Evolutionary conservation across 2,329 filamentous ascomycete species (phyloP), one percentile per base, ranked within the genome.

Genomic region (Cytospora schulzeri): DNA sequence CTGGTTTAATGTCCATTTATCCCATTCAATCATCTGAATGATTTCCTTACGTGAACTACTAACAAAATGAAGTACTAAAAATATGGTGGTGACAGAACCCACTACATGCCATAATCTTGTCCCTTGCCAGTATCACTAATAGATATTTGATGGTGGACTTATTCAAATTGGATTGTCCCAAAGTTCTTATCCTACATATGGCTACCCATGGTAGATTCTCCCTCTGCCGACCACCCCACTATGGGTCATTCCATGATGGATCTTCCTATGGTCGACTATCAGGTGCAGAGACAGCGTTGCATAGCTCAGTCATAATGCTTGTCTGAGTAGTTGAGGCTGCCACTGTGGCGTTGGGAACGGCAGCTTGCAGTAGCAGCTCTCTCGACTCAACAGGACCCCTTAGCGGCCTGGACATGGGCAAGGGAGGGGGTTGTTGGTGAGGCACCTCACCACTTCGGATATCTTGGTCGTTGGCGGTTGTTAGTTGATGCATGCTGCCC

Each of bases 1-100:
- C 0, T 79, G 4, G 85, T 31, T 53, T 8, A 8, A 33, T 15
- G 15, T 35, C 15, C 31, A 26, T 1, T 26, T 12, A 53, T 57
- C 45, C 28, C 15, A 33, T 24, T 22, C n/a, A 17, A n/a, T 15
- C 29, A 56, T 38, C 11, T 28, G 48, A 7, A 22, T 56, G 22
- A 8, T 15, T 56, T 62, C 29, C 45, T 48, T 48, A 15, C 24
- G 45, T 48, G 45, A 22, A 24, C 24, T 24, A 12, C 19, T 48
- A 48, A n/a, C 24, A 48, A 48, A 24, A 24, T 48, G 45, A n/a
- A n/a, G n/a, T n/a, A n/a, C 19, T 48, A 48, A n/a, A 48, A 48
- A 48, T 48, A 24, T 48, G 45, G 45, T 45, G 41, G 41, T 24
- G n/a, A 9, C n/a, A 24, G n/a, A 22, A 11, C 4, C 45, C 22